These are phyloP conservation scores for Pichia sp. DNA, from an alignment of 1,139 yeast species.

Conservation along the genomic window DNA sequence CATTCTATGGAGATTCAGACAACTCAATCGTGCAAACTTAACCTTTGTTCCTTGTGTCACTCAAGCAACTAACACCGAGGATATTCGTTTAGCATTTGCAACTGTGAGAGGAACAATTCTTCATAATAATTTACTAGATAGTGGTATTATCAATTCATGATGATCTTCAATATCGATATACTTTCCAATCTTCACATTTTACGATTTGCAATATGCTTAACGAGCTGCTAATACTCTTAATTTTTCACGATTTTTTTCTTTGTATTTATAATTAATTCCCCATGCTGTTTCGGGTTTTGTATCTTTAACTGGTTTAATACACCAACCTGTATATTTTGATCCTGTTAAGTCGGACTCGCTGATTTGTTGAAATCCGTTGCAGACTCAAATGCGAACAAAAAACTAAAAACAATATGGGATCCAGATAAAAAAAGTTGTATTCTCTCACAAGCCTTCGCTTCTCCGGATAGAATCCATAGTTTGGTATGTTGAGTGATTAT, in stretches of 20 bases:
- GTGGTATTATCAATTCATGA: constrained; percentile 56
- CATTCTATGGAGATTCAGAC: constrained; percentile 85
- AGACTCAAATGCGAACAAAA: too few species aligned
- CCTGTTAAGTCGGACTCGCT: too few species aligned
- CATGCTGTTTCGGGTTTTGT: neutral
- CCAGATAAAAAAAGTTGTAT: neutral
- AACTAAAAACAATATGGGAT: too few species aligned
- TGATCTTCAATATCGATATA: neutral
- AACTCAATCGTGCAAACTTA: constrained; percentile 74
- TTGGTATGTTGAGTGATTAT: neutral
- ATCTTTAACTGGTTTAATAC: neutral
- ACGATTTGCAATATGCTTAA: neutral
- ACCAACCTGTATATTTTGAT: neutral
- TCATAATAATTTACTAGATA: constrained; percentile 77
- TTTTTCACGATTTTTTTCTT: neutral
- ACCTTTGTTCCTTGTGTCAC: constrained; percentile 87
- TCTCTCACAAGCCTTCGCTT: neutral
- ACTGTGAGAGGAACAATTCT: constrained; percentile 86
- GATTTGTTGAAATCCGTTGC: too few species aligned
- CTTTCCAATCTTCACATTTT: neutral
- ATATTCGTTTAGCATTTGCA: constrained; percentile 82
- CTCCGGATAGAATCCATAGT: neutral
- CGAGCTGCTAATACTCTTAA: neutral
- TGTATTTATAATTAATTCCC: neutral
- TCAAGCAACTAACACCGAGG: constrained; percentile 90